Evolutionary conservation across 2,329 filamentous ascomycete species (phyloP), one percentile per base, ranked within the genome.

Genomic region (Ceratocystis diversiconidia): DNA sequence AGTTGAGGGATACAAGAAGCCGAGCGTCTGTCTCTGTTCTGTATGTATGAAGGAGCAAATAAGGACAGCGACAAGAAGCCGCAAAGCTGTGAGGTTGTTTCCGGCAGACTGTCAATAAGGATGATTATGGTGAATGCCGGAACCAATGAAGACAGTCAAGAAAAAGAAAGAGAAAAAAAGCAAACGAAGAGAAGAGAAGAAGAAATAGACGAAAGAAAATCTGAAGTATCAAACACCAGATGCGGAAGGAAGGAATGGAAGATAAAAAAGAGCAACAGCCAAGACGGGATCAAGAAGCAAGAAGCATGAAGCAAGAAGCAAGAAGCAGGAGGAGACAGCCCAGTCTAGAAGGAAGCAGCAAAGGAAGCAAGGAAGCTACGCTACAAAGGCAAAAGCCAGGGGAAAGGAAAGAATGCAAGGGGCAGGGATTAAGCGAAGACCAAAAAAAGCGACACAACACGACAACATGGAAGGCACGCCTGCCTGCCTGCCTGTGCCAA

Each of bases 371-470:
- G 19, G 57, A 61, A 41, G 36, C 36, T 41, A 15, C 36, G 30
- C 59, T 61, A 61, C n/a, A 61, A 61, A 61, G 59, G 36, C n/a
- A 61, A 61, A 1, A 61, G 17, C 30, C 59, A 61, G 59, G 59
- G 59, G 59, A 10, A 43, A 44, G 17, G 48, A 12, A 41, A 41
- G 25, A 28, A 41, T 61, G 30, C 59, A 61, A 61, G 55, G 50
- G 52, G 52, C 52, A 57, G 52, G 52, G 22, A n/a, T 57, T 57
- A 57, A 32, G 52, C 52, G 52, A 57, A 32, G 52, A 57, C 52
- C 28, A 57, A 57, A 57, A 52, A 44, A 61, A 41, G 59, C 59
- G 59, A 61, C 30, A 44, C 59, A 41, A 4, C 36, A 41, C 10
- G 10, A 41, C 36, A 15, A 41, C 36, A 41, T 41, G n/a, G 36